Conservation (phyloP, 176 grass and related monocot species). For the Chloris gayana region DNA sequence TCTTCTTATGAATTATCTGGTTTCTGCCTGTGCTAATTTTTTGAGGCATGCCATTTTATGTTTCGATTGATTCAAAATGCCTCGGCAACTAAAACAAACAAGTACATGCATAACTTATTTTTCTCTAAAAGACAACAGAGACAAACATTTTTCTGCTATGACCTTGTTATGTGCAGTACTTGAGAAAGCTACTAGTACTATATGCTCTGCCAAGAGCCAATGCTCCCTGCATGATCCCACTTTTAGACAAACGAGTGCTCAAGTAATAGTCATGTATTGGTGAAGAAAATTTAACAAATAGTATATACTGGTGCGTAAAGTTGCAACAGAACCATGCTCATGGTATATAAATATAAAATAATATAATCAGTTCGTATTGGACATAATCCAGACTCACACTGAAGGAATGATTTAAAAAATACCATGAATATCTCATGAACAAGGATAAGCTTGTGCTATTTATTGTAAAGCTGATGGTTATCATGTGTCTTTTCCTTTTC, state of each 20-base stretch:
- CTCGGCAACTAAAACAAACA: background rate
- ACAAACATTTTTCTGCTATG: background rate
- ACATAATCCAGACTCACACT: background rate
- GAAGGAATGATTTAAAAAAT: background rate
- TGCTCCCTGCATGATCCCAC: background rate
- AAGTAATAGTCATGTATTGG: background rate
- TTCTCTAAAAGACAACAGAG: background rate
- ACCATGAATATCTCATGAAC: background rate
- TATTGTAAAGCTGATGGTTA: background rate
- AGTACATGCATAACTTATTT: background rate
- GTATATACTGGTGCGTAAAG: background rate
- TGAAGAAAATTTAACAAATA: background rate
- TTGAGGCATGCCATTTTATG: slow-evolving; percentile 14
- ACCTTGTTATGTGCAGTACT: too few relatives aligned
- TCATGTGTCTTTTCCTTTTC: background rate
- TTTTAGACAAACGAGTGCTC: slow-evolving; percentile 6
- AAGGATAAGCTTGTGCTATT: background rate
- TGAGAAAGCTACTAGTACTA: background rate
- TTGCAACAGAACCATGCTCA: background rate
- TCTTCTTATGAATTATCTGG: background rate
- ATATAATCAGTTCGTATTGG: background rate
- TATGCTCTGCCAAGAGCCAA: slow-evolving; percentile 4
- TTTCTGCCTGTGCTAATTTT: slow-evolving; percentile 9
- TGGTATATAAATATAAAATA: background rate
- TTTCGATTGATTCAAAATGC: background rate